These are phyloP conservation scores for Saturnispora kantuleensis DNA, from an alignment of 805 yeast species.

Conservation along the genomic window DNA sequence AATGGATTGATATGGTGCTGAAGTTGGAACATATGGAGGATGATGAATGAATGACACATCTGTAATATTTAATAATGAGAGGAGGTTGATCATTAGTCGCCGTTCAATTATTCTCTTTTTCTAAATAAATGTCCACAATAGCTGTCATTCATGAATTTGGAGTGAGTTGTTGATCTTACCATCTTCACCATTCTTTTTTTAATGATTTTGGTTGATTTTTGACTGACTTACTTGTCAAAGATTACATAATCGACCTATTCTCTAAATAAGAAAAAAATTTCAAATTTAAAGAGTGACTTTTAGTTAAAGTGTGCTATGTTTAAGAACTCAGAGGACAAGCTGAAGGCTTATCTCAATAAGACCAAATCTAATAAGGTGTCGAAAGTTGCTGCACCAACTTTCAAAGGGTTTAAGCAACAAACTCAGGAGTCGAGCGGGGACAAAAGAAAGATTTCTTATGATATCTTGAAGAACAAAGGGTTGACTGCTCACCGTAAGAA, in stretches of 20 bases:
- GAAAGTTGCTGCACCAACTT: constrained; percentile 7
- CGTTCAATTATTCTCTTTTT: no score
- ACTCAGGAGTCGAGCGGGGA: constrained; percentile 52
- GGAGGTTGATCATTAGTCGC: no score
- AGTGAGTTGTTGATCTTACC: no score
- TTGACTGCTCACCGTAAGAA: constrained; percentile 88
- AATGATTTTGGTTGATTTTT: no score
- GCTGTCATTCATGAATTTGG: no score
- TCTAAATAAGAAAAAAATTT: background rate
- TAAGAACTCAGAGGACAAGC: constrained; percentile 4
- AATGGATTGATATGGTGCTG: constrained; percentile 50
- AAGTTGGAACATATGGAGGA: constrained; percentile 35
- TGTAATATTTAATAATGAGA: background rate
- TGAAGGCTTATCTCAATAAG: constrained; percentile 3
- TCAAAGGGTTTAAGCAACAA: constrained; percentile 33
- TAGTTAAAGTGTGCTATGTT: background rate
- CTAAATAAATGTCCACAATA: no score
- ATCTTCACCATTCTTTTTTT: background rate
- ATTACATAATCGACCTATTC: no score
- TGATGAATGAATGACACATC: constrained; percentile 24
- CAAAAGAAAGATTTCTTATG: constrained; percentile 90
- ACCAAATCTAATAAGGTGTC: constrained; percentile 1
- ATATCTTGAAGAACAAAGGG: constrained; percentile 93
- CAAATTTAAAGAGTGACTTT: no score
- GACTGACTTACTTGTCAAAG: no score